A percentile compares a stretch with the other conserved stretches of the same genome.
phyloP scores from a whole-genome alignment of 2,329 filamentous ascomycete species.

The Exophiala dermatitidis region DNA sequence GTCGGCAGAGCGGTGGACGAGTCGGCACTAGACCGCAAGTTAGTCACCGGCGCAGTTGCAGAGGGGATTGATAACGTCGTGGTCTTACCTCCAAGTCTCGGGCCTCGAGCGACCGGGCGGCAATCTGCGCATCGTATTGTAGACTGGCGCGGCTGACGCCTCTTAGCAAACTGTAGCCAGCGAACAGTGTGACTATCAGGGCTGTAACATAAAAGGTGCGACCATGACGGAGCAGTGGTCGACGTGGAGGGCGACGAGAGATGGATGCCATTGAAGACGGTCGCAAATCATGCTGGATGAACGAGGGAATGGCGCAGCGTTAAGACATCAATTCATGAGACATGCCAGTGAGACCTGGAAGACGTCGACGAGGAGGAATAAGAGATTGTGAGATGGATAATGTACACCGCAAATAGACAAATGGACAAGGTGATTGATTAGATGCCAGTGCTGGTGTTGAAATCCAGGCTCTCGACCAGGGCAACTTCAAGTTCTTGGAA shows the following conservation, averaged over 20 bases:
- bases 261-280: slow-evolving; percentile 11
- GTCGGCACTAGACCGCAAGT: slow-evolving; percentile 54
- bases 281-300: slow-evolving; percentile 15
- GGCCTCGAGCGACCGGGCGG: slow-evolving; percentile 13
- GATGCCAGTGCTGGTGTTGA: not conserved
- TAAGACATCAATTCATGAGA: not conserved
- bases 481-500: not conserved
- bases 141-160: slow-evolving; percentile 1
- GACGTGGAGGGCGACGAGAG: not conserved
- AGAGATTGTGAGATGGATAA: not conserved
- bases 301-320: not conserved
- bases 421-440: not conserved
- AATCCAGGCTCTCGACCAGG: not conserved
- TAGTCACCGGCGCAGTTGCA: slow-evolving; percentile 5
- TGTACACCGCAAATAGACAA: not conserved
- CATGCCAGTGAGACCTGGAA: not conserved
- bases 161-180: slow-evolving; percentile 19
- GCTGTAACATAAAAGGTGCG: slow-evolving; percentile 22
- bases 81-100: slow-evolving; percentile 21
- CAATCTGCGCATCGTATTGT: slow-evolving; percentile 1
- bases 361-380: not conserved
- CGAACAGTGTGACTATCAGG: slow-evolving; percentile 20
- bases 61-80: not conserved
- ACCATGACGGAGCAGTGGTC: slow-evolving; percentile 14
- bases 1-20: slow-evolving; percentile 69